Base-by-base conservation (phyloP, 768 basidiomycete genomes). In the Leucocoprinus sp. region DNA sequence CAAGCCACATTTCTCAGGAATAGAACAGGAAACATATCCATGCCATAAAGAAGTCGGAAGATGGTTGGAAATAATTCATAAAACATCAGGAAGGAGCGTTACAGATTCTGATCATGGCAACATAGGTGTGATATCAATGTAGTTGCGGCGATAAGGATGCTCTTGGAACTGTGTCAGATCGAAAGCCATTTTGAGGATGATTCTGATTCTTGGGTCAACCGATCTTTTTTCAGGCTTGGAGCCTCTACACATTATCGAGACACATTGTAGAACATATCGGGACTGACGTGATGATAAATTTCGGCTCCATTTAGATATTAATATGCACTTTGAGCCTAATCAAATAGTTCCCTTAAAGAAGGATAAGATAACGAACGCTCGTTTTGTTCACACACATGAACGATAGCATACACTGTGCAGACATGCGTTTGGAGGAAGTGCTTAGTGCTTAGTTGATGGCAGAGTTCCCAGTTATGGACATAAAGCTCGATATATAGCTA, bases 381-480 rank as follows among this genome's bases (percentile, higher is more conserved):
- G 31, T 14, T 26, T 9, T 36, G 21, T 21, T 5, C 14, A 15
- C 26, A 44, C 22, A 26, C 9, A 18, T 18, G 17, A 34, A 5
- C 26, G 33, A 37, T 17, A 28, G 23, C 34, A 44, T 18, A 22
- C 34, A 21, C n/a, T 37, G 18, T n/a, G 9, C 9, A 15, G 31
- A 42, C 43, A 45, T 45, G 43, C 22, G 24, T 37, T 37, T 45
- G 35, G 43, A 29, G 44, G 38, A 14, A 31, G n/a, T n/a, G n/a
- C n/a, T n/a, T n/a, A 29, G 19, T 29, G 37, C 37, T 45, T 27
- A n/a, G 15, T 38, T 45, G 37, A 37, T 27, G 29, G 27, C 27
- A 17, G 43, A 15, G 38, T 38, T 15, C 36, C 28, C 36, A 12
- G 14, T 29, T 33, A n/a, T n/a, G n/a, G n/a, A n/a, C 26, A 15